Evolutionary conservation across 2,329 filamentous ascomycete genomes (phyloP).

Genomic region (Botrytis tulipae): DNA sequence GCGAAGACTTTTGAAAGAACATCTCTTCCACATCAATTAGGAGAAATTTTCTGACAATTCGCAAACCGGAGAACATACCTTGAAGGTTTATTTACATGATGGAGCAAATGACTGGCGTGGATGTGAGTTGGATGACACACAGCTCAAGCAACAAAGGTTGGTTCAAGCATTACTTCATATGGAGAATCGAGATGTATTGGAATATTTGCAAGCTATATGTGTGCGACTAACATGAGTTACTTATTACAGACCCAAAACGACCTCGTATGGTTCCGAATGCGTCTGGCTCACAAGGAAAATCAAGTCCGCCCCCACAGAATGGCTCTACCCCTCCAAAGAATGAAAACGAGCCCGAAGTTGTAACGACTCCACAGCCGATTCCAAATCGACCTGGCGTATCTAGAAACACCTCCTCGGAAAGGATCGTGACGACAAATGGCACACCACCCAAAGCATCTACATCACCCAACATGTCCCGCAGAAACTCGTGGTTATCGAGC

Average conservation of each 20-base stretch:
- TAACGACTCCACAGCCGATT: constrained; percentile 5
- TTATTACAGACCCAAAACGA: constrained; percentile 9
- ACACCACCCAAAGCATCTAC: constrained; percentile 31
- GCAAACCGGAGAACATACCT: background rate
- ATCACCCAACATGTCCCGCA: constrained; percentile 41
- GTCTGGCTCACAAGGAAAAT: background rate
- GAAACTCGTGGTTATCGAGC: constrained; percentile 88
- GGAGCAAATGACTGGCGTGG: constrained; percentile 39
- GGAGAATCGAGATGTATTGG: constrained; percentile 31
- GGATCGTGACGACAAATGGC: constrained; percentile 30
- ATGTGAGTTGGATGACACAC: constrained; percentile 40
- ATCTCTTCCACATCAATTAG: background rate
- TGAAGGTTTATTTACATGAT: constrained; percentile 26
- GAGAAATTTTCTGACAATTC: background rate
- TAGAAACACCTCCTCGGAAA: constrained; percentile 34
- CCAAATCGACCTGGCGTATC: constrained; percentile 30
- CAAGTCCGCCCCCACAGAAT: constrained; percentile 10
- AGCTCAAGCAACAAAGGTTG: constrained; percentile 35
- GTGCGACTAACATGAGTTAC: constrained; percentile 3
- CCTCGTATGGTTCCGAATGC: constrained; percentile 15
- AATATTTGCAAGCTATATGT: background rate
- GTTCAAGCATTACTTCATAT: constrained; percentile 25
- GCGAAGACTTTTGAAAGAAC: background rate
- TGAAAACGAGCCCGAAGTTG: constrained; percentile 9
- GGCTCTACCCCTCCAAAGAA: constrained; percentile 6